Percentiles rank a stretch among this genome's conserved stretches.
phyloP scores from a whole-genome alignment of 164 flowering plant species.

The Chloranthus sessilifolius region DNA sequence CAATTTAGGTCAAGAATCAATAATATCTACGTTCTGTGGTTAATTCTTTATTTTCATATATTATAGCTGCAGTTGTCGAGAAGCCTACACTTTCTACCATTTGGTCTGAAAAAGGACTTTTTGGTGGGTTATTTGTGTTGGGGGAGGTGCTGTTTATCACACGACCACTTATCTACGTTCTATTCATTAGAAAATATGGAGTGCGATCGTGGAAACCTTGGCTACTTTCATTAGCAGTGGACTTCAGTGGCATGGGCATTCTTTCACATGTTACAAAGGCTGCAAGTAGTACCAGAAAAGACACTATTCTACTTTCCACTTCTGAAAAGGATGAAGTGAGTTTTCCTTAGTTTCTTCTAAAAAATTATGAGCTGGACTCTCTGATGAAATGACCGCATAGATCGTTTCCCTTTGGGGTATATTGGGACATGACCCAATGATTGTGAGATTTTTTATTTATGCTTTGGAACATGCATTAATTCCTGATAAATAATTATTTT shows the following conservation, averaged over 20 bases:
- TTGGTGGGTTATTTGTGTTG: constrained; percentile 57
- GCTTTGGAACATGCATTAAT: neutral
- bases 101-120: constrained; percentile 66
- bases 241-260: constrained; percentile 53
- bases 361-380: neutral
- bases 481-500: neutral
- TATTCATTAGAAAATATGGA: constrained; percentile 81
- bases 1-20: too few relatives aligned
- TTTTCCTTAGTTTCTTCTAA: constrained; percentile 5
- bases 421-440: neutral
- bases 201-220: constrained; percentile 88
- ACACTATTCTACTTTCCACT: constrained; percentile 31
- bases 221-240: constrained; percentile 68
- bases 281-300: constrained; percentile 14
- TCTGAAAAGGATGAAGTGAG: constrained; percentile 80
- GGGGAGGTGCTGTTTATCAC: constrained; percentile 66
- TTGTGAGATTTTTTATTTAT: neutral
- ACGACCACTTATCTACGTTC: constrained; percentile 85
- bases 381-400: neutral
- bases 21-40: too few relatives aligned
- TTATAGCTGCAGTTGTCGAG: constrained; percentile 34
- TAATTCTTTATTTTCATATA: too few relatives aligned
- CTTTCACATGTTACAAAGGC: constrained; percentile 37
- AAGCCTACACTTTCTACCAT: constrained; percentile 56
- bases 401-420: neutral